Conservation (phyloP, 257 asterid species). For the Primulina eburnea region DNA sequence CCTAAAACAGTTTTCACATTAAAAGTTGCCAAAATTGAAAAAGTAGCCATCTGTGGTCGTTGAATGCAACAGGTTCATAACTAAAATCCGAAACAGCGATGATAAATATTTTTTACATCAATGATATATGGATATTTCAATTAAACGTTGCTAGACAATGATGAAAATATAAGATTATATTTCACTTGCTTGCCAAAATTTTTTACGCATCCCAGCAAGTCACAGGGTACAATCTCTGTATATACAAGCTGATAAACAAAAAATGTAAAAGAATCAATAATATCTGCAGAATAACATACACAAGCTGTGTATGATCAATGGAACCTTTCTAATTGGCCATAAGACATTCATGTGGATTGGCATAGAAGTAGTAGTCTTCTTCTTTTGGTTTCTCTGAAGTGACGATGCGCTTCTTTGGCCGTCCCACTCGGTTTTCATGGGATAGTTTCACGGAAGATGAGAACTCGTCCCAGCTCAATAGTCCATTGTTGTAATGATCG, state of each 20-base stretch:
- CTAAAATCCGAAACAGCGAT: neutral
- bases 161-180: neutral
- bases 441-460: slow-evolving; percentile 29
- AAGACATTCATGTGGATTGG: slow-evolving; percentile 38
- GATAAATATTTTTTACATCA: too few species aligned
- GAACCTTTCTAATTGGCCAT: slow-evolving; percentile 15
- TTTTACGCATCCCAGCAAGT: neutral
- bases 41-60: too few species aligned
- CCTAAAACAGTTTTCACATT: too few species aligned
- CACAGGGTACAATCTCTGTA: neutral
- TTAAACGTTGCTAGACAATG: neutral
- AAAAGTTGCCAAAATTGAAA: too few species aligned
- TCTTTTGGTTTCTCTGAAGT: slow-evolving; percentile 32
- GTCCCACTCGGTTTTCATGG: slow-evolving; percentile 32
- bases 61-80: neutral
- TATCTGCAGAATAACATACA: neutral
- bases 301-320: neutral
- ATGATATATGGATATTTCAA: neutral
- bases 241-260: neutral
- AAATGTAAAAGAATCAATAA: neutral
- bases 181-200: neutral
- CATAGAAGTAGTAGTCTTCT: slow-evolving; percentile 36
- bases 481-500: slow-evolving; percentile 26
- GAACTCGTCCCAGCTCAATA: slow-evolving; percentile 31
- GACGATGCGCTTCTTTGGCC: slow-evolving; percentile 23